Percentiles rank a stretch among this genome's conserved stretches.
Conservation (phyloP, 176 grass and related monocot genomes). For the Oryza glaberrima region DNA sequence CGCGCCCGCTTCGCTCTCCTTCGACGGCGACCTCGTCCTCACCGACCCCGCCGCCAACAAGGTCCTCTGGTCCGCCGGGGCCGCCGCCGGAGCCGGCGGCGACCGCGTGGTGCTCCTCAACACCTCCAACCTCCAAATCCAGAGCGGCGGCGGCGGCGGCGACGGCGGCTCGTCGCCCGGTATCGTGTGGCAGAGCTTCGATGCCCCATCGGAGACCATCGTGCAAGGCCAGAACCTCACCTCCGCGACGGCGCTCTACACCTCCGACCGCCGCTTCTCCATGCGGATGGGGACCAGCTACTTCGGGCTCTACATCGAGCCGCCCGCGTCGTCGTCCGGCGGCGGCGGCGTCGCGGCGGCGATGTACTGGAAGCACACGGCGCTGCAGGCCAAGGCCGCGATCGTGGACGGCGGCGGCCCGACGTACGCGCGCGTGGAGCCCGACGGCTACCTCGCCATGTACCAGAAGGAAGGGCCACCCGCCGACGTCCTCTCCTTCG, state of each 20-base stretch:
- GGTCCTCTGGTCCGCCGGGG: conserved; percentile 63
- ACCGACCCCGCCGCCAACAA: conserved; percentile 44
- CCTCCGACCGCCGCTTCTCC: conserved; percentile 59
- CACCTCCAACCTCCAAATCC: conserved; percentile 90
- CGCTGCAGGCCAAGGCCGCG: conserved; percentile 67
- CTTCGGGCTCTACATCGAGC: conserved; percentile 65
- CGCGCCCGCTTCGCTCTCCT: conserved; percentile 51
- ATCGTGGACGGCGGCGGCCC: conserved; percentile 54
- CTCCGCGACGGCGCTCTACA: conserved; percentile 51
- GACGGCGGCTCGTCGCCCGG: not conserved
- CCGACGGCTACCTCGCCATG: conserved; percentile 82
- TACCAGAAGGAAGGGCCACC: conserved; percentile 69
- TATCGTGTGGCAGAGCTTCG: conserved; percentile 84
- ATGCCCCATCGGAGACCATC: conserved; percentile 77
- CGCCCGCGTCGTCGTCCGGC: not conserved
- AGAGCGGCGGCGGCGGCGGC: not conserved
- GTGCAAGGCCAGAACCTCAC: conserved; percentile 90
- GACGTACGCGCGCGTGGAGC: conserved; percentile 64
- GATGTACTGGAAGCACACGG: conserved; percentile 84
- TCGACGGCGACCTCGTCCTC: conserved; percentile 64
- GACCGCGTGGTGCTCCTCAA: conserved; percentile 70
- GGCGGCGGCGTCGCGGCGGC: conserved; percentile 15
- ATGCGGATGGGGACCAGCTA: conserved; percentile 67
- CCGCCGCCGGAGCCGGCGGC: conserved; percentile 46
- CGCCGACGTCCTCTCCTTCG: conserved; percentile 70